These are phyloP conservation scores for Craspedostauros australis DNA, from an alignment of 108 stramenopile genomes.

Conservation along the genomic window DNA sequence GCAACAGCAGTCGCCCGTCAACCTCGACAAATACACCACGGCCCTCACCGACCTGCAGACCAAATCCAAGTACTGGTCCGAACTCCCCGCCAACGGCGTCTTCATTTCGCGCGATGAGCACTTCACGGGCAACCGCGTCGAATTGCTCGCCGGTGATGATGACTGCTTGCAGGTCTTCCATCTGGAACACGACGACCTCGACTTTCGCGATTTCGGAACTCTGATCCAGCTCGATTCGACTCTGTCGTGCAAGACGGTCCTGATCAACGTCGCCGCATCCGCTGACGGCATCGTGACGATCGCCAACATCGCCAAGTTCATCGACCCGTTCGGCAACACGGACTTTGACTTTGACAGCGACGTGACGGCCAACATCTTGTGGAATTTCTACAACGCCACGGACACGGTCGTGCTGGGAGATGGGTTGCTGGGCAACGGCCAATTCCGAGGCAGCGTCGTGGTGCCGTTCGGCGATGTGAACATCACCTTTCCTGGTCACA, in stretches of 20 bases:
- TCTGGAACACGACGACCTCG: not conserved
- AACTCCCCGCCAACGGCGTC: not conserved
- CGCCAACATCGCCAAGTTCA: no score
- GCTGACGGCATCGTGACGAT: constrained; percentile 1
- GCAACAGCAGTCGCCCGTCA: no score
- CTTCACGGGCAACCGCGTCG: no score
- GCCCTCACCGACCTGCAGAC: not conserved
- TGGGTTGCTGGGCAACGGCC: not conserved
- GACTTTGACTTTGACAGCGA: no score
- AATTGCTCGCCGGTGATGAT: no score
- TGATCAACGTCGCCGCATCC: constrained; percentile 2
- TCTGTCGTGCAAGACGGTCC: constrained; percentile 2
- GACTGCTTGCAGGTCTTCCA: constrained; percentile 6
- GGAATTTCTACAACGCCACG: no score
- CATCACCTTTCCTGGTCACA: not conserved
- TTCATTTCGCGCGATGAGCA: no score
- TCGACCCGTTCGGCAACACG: no score
- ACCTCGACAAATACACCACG: no score
- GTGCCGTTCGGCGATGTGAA: constrained; percentile 1
- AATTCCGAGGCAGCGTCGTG: constrained; percentile 4
- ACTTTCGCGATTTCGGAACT: no score
- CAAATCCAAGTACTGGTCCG: constrained; percentile 1
- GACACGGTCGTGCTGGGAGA: no score
- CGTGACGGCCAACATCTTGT: not conserved
- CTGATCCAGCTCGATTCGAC: no score